phyloP scores from a whole-genome alignment of 2,329 filamentous ascomycete genomes.

The Xylariaceae sp. region DNA sequence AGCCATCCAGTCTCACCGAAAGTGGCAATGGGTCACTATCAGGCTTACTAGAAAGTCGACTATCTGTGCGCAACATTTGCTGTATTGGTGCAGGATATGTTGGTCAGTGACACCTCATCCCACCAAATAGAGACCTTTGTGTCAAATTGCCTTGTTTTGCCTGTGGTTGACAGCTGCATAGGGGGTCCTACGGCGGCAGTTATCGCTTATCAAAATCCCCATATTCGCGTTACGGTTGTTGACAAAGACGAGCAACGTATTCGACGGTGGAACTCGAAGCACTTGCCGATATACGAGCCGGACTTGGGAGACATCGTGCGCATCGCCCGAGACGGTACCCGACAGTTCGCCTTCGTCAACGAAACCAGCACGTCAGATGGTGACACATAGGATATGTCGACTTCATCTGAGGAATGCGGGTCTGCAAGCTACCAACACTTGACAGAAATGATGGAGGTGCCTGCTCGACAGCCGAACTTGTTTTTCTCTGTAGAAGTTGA shows the following conservation, averaged over 20 bases:
- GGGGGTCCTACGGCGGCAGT: conserved; percentile 79
- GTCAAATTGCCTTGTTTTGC: not conserved
- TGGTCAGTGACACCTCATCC: conserved; percentile 44
- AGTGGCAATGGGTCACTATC: not conserved
- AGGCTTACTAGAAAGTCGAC: conserved; percentile 8
- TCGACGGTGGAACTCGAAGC: conserved; percentile 73
- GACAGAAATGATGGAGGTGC: conserved; percentile 42
- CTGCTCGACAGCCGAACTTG: conserved; percentile 67
- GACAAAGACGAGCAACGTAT: conserved; percentile 72
- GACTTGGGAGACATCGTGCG: conserved; percentile 72
- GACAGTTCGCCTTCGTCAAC: conserved; percentile 50
- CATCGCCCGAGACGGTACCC: conserved; percentile 65
- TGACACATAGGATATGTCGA: conserved; percentile 37
- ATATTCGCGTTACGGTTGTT: conserved; percentile 75
- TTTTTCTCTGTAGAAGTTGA: conserved; percentile 75
- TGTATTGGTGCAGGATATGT: conserved; percentile 42
- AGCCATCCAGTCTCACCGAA: not conserved
- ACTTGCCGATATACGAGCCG: conserved; percentile 79
- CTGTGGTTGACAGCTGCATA: conserved; percentile 5
- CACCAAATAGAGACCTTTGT: not conserved
- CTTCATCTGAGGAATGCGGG: conserved; percentile 39
- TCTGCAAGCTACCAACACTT: conserved; percentile 40
- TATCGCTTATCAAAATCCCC: conserved; percentile 75
- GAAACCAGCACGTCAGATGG: conserved; percentile 44
- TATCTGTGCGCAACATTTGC: conserved; percentile 49